phyloP scores from a whole-genome alignment of 192 early-diverging fungal genomes.

The Obelidium mucronatum region DNA sequence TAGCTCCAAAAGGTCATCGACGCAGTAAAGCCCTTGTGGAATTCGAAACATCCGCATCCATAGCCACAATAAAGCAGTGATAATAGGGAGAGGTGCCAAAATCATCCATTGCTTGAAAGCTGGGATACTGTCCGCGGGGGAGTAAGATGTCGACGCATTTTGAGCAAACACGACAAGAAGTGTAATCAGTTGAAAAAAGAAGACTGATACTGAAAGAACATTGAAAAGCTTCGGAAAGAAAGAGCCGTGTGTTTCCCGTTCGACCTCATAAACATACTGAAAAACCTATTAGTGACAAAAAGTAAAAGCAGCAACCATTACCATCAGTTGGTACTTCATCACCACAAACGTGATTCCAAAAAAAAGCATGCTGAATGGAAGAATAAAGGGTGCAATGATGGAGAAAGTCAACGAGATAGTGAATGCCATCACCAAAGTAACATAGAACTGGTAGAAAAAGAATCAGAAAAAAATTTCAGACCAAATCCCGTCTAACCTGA shows the following conservation, averaged over 20 bases:
- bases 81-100: constrained; percentile 9
- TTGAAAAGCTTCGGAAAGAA: constrained; percentile 54
- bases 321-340: constrained; percentile 54
- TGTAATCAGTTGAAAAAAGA: constrained; percentile 47
- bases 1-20: not conserved
- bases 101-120: constrained; percentile 2
- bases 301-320: not conserved
- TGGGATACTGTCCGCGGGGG: not conserved
- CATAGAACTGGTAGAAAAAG: constrained; percentile 34
- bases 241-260: constrained; percentile 46
- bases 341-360: constrained; percentile 49
- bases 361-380: constrained; percentile 42
- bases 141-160: not conserved
- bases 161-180: constrained; percentile 38
- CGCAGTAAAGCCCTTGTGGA: constrained; percentile 18
- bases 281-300: not conserved
- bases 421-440: constrained; percentile 39
- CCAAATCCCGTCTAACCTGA: not conserved
- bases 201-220: constrained; percentile 38
- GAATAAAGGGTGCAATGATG: constrained; percentile 49
- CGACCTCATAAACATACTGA: constrained; percentile 53
- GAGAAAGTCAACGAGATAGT: constrained; percentile 45
- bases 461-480: not conserved
- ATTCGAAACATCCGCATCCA: not conserved
- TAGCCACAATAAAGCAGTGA: constrained; percentile 9